Percentiles rank a stretch among this genome's conserved stretches.
Evolutionary conservation across 208 protist genomes (phyloP).

Genomic region (Naegleria fowleri): DNA sequence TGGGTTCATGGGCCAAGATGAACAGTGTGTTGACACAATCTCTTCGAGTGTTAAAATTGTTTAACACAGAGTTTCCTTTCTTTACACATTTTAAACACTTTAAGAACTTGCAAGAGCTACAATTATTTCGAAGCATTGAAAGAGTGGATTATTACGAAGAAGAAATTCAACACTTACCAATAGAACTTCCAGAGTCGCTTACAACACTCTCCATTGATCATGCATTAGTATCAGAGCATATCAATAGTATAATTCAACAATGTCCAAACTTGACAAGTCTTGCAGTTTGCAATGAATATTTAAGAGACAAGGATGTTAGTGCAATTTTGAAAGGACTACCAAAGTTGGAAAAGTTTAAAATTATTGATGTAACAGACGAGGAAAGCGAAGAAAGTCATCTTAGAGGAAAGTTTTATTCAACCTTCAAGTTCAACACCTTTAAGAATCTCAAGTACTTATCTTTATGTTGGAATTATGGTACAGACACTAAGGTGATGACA

Average conservation of each 20-base stretch:
- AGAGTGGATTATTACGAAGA: neutral
- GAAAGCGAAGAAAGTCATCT: neutral
- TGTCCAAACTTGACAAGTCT: neutral
- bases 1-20: neutral
- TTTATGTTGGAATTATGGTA: no score
- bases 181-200: neutral
- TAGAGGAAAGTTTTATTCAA: neutral
- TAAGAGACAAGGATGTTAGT: neutral
- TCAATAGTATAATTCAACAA: neutral
- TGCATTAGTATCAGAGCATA: neutral
- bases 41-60: neutral
- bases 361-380: neutral
- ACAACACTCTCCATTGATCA: neutral
- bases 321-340: neutral
- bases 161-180: neutral
- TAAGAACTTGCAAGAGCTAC: neutral
- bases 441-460: neutral
- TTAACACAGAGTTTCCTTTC: neutral
- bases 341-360: neutral
- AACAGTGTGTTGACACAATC: neutral
- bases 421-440: neutral
- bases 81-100: neutral
- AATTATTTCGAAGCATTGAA: neutral
- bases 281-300: neutral
- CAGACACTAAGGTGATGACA: no score